These are phyloP conservation scores for Mycosphaerelloides madeirae DNA, from an alignment of 2,329 filamentous ascomycete species.

Conservation along the genomic window DNA sequence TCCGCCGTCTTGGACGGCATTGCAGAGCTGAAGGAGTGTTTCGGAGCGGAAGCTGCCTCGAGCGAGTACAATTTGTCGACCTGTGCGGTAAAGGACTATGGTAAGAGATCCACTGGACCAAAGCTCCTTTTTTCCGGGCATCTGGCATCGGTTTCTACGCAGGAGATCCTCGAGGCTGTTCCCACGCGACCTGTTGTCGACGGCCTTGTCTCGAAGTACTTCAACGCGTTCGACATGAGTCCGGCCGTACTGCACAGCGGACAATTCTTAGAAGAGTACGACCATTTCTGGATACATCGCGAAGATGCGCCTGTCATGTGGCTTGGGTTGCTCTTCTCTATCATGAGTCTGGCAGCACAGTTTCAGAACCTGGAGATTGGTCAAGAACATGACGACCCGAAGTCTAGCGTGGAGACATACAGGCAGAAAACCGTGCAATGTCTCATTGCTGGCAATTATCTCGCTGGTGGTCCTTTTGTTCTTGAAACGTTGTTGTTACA, in stretches of 20 bases:
- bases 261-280: too few species aligned
- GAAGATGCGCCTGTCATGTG: conserved; percentile 38
- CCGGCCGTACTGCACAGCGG: too few species aligned
- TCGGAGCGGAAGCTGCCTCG: too few species aligned
- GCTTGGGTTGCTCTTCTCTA: conserved; percentile 42
- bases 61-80: too few species aligned
- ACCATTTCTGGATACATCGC: conserved; percentile 41
- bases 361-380: too few species aligned
- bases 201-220: conserved; percentile 1
- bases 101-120: too few species aligned
- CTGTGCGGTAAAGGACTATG: too few species aligned
- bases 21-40: conserved; percentile 3
- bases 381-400: neutral
- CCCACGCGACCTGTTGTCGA: conserved; percentile 2
- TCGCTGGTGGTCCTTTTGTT: neutral
- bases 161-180: too few species aligned
- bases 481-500: neutral
- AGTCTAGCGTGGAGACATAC: conserved; percentile 3
- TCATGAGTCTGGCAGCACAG: conserved; percentile 26
- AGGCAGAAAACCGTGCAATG: conserved; percentile 3
- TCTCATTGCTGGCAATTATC: conserved; percentile 1
- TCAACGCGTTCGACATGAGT: too few species aligned
- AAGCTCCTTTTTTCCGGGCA: too few species aligned
- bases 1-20: conserved; percentile 1
- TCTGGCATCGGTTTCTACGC: too few species aligned